These are phyloP conservation scores for Pyrenophora graminea DNA, from an alignment of 2,329 filamentous ascomycete species.

Conservation along the genomic window DNA sequence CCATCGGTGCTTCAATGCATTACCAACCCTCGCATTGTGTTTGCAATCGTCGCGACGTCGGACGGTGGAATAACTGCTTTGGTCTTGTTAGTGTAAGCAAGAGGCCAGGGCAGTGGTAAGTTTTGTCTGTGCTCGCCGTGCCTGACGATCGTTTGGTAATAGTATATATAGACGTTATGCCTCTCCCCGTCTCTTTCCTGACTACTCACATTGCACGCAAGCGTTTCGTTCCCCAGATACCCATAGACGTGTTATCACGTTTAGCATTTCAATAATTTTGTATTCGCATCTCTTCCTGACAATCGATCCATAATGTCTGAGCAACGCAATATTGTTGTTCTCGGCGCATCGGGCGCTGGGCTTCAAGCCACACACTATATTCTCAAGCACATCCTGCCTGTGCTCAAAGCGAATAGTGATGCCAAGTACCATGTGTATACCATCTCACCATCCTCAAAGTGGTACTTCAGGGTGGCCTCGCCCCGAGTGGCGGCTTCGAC, in stretches of 20 bases:
- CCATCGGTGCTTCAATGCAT: background rate
- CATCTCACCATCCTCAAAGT: slow-evolving; percentile 58
- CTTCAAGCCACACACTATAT: slow-evolving; percentile 41
- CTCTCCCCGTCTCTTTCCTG: background rate
- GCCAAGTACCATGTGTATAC: slow-evolving; percentile 57
- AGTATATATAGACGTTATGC: slow-evolving; percentile 6
- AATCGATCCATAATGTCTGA: slow-evolving; percentile 29
- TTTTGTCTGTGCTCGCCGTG: too few relatives aligned
- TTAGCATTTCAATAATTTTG: background rate
- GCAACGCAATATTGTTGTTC: slow-evolving; percentile 42
- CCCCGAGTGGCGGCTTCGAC: slow-evolving; percentile 59
- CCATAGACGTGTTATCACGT: background rate
- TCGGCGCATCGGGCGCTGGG: slow-evolving; percentile 39
- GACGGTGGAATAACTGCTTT: too few relatives aligned
- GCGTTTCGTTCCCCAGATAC: background rate
- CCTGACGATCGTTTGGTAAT: background rate
- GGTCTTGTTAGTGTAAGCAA: too few relatives aligned
- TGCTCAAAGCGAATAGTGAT: slow-evolving; percentile 35
- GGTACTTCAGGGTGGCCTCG: slow-evolving; percentile 59
- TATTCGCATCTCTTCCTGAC: background rate
- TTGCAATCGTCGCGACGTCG: too few relatives aligned
- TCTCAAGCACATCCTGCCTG: slow-evolving; percentile 43
- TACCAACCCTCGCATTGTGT: slow-evolving; percentile 4
- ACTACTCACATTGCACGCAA: background rate
- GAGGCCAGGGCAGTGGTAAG: too few relatives aligned